Evolutionary conservation across 2,329 filamentous ascomycete genomes (phyloP), one percentile per base, ranked within the genome.

Genomic region (Onygenales sp.): DNA sequence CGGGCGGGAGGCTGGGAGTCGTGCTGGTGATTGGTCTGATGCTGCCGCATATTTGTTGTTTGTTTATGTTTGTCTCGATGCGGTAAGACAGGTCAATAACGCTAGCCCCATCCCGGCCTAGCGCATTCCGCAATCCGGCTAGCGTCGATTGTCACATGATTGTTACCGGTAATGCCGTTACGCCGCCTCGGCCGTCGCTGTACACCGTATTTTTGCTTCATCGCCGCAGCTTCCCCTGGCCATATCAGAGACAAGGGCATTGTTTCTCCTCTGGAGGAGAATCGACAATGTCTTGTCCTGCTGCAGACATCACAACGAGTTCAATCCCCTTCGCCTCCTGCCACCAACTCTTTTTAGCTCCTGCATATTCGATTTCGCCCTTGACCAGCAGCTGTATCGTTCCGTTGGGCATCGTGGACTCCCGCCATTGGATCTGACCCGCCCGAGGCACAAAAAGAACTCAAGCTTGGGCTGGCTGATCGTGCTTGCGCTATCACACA

Each of bases 41-140:
- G 39, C 34, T 14, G 27, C 34, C 6, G 36, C 40, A 39, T 21
- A 34, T 53, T 37, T 21, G 45, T 55, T 52, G 55, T 55, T 56
- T 49, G 42, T 56, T 56, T 56, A 43, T 40, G 31, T 37, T 44
- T 45, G 13, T 32, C 44, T n/a, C n/a, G 21, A 47, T 53, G 33
- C 4, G 52, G 45, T 39, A 32, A 50, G 46, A 27, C 39, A 14
- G 1, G 54, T 56, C 52, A 56, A 56, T 49, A 56, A 42, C 21
- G 49, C 54, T 56, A 56, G 52, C n/a, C 54, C 21, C 3, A 6
- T 52, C 54, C 17, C 2, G 52, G 52, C 31, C 42, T 49, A 52
- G 49, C 34, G 39, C 37, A 13, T 14, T 21, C 37, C 48, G 32
- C n/a, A 34, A 14, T 10, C 32, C 21, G 21, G 17, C 17, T 32